Evolutionary conservation across 2,329 filamentous ascomycete species (phyloP).

Genomic region (Trichoderma sp.): DNA sequence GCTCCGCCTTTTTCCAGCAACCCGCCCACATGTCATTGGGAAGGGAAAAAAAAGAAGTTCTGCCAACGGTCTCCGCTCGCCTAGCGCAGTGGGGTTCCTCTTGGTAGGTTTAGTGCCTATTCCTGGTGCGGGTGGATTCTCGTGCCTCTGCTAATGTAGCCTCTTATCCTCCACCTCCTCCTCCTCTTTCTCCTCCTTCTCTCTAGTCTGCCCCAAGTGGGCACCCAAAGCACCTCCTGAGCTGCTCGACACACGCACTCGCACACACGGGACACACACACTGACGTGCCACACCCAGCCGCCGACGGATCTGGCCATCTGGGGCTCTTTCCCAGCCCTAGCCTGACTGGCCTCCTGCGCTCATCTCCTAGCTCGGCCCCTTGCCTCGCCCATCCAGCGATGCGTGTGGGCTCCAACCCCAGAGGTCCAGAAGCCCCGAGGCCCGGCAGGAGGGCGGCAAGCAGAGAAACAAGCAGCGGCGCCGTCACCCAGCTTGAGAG

Average conservation of each 20-base stretch:
- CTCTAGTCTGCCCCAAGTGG: background rate
- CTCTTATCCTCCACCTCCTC: too few species aligned
- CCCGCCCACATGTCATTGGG: constrained; percentile 13
- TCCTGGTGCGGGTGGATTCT: too few species aligned
- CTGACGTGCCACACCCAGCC: constrained; percentile 29
- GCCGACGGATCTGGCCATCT: constrained; percentile 32
- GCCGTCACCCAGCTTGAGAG: background rate
- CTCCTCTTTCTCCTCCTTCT: too few species aligned
- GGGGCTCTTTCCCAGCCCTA: constrained; percentile 9
- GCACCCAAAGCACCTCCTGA: background rate
- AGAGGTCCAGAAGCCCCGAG: constrained; percentile 5
- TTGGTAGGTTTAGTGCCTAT: too few species aligned
- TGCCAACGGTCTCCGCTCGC: background rate
- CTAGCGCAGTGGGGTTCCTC: too few species aligned
- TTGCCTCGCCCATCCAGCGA: constrained; percentile 20
- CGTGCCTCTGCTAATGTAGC: too few species aligned
- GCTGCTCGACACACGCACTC: constrained; percentile 13
- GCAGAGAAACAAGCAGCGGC: constrained; percentile 1
- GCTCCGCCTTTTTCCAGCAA: background rate
- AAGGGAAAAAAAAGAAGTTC: constrained; percentile 14
- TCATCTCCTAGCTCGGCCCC: background rate
- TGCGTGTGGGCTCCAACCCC: constrained; percentile 23
- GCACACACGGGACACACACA: background rate
- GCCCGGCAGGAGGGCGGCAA: constrained; percentile 4
- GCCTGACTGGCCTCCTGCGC: background rate